Percentiles rank a stretch among this genome's conserved stretches.
Conservation (phyloP, 2,329 filamentous ascomycete genomes). For the Cladophialophora immunda region DNA sequence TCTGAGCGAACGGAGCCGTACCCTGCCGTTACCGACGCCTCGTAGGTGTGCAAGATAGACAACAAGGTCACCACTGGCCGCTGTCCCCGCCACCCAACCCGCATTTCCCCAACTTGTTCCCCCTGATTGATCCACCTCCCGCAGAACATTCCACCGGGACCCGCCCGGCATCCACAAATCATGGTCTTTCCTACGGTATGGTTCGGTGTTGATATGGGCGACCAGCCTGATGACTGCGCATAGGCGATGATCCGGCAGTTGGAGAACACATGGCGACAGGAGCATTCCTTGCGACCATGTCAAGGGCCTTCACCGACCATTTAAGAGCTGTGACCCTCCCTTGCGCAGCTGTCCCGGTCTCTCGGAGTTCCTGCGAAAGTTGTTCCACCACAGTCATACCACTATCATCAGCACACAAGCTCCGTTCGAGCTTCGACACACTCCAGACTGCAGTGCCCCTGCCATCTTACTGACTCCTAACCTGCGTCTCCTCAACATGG, state of each 20-base stretch:
- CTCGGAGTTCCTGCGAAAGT: conserved; percentile 3
- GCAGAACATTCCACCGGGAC: conserved; percentile 18
- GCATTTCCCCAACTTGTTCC: conserved; percentile 21
- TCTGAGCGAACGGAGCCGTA: conserved; percentile 18
- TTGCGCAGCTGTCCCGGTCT: not conserved
- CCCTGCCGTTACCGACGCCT: conserved; percentile 22
- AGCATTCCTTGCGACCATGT: not conserved
- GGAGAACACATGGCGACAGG: not conserved
- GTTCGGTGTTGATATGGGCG: conserved; percentile 17
- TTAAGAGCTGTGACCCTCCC: conserved; percentile 1
- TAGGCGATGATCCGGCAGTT: conserved; percentile 20
- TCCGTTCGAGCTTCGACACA: not conserved
- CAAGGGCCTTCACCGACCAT: not conserved
- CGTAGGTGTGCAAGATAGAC: not conserved
- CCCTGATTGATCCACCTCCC: conserved; percentile 14
- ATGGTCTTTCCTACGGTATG: conserved; percentile 4
- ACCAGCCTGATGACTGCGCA: conserved; percentile 11
- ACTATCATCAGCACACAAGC: not conserved
- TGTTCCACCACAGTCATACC: not conserved
- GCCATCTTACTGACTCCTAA: not conserved
- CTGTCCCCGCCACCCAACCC: conserved; percentile 10
- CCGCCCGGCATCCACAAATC: conserved; percentile 21
- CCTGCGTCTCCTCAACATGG: conserved; percentile 1
- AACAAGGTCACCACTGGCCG: not conserved
- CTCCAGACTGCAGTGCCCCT: not conserved